Evolutionary conservation across 2,329 filamentous ascomycete species (phyloP).

Genomic region (Corynespora cassiicola): DNA sequence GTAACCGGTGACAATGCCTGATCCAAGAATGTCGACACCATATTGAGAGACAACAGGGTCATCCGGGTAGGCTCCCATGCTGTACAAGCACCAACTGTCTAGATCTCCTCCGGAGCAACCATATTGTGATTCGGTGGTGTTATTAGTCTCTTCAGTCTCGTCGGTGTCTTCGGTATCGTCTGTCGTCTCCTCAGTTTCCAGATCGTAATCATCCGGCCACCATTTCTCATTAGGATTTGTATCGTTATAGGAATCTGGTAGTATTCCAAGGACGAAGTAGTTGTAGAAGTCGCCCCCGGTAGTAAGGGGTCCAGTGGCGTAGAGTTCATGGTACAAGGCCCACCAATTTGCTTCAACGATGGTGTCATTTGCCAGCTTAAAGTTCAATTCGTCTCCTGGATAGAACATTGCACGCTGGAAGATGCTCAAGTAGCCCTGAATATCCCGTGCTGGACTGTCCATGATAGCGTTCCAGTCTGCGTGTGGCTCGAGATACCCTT

Average conservation of each 20-base stretch:
- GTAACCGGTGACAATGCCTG: constrained; percentile 49
- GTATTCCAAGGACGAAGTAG: constrained; percentile 48
- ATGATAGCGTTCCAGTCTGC: constrained; percentile 51
- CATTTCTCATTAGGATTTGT: constrained; percentile 2
- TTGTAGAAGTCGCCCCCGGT: constrained; percentile 54
- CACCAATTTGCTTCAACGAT: constrained; percentile 22
- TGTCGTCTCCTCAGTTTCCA: not conserved
- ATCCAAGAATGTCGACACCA: constrained; percentile 19
- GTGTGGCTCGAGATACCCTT: constrained; percentile 47
- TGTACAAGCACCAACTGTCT: constrained; percentile 24
- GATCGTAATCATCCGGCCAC: constrained; percentile 1
- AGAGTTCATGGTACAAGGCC: constrained; percentile 26
- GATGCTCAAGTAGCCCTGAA: constrained; percentile 19
- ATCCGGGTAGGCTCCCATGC: constrained; percentile 28
- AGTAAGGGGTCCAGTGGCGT: constrained; percentile 36
- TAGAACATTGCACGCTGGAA: constrained; percentile 41
- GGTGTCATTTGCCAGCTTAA: constrained; percentile 33
- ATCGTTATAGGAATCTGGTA: constrained; percentile 23
- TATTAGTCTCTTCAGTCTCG: not conserved
- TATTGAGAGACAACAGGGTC: constrained; percentile 25
- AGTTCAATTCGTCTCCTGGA: constrained; percentile 37
- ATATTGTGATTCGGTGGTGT: not conserved
- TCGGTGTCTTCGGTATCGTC: not conserved
- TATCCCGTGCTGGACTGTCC: constrained; percentile 20
- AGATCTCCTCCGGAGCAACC: too few species aligned